Evolutionary conservation across 1,139 yeast species (phyloP), one percentile per base, ranked within the genome.

Genomic region (Lodderomyces elongisporus): DNA sequence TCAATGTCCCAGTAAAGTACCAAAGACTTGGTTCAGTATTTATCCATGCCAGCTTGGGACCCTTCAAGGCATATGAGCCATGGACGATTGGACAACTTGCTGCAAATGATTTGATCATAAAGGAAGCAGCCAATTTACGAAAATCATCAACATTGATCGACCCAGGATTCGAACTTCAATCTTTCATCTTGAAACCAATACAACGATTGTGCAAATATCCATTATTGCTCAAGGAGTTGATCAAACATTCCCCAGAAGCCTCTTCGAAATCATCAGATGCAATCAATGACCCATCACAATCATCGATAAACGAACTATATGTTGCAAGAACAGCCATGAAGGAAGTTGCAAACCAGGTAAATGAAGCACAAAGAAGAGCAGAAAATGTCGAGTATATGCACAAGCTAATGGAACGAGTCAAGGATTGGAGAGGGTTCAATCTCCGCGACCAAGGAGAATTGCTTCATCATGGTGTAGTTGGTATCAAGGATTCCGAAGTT

Each of bases 131-230:
- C 26, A 77, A 73, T 47, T 63, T 85, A 38, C 63, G 58, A 37
- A 74, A 74, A 39, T 69, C 81, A 16, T 69, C 83, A 3, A 60
- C 70, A 32, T 60, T 88, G 28, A 76, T 91, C 38, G 94, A 82
- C 43, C 93, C 94, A 17, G 84, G 87, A 25, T 81, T 88, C 54
- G 98, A 91, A 56, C 66, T 91, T 35, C 97, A 87, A 51, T 81
- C 94, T 34, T 85, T 85, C 55, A 70, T 93, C 31, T 76, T 91
- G 47, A 91, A 91, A 56, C 99, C 99, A 0, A 87, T 91, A 27
- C 99, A 91, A 63, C 74, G 98, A 46, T 70, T 91, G 20, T 87
- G 96, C 66, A 87, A 89, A 56, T 91, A 91, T 55, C 98, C 98
- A 2, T 61, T 93, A 32, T 65, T 91, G 31, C 60, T 91, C 38